A percentile compares a stretch with the other conserved stretches of the same genome.
phyloP scores from a whole-genome alignment of 2,329 filamentous ascomycete species.

The Arthrinium phaeospermum region DNA sequence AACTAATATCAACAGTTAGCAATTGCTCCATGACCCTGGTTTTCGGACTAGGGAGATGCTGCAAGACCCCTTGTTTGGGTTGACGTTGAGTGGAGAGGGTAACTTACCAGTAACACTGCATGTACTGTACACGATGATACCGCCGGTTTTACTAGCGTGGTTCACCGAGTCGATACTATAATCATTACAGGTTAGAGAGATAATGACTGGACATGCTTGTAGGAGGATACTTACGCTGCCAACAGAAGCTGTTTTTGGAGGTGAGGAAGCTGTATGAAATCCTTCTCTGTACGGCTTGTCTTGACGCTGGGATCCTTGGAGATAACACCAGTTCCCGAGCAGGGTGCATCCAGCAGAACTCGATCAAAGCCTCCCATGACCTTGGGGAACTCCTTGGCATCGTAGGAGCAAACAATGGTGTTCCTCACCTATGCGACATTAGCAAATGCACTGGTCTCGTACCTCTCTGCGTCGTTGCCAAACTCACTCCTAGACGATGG shows the following conservation, averaged over 20 bases:
- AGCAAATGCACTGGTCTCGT: constrained; percentile 60
- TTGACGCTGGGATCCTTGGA: constrained; percentile 96
- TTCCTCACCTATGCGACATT: constrained; percentile 57
- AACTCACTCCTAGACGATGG: constrained; percentile 61
- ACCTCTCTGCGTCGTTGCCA: neutral
- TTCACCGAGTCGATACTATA: constrained; percentile 85
- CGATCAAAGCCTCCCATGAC: constrained; percentile 96
- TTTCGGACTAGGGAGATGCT: neutral
- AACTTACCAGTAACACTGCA: constrained; percentile 18
- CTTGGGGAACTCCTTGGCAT: constrained; percentile 90
- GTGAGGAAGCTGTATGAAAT: constrained; percentile 93
- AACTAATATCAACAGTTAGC: constrained; percentile 57
- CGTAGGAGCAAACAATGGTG: constrained; percentile 93
- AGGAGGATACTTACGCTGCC: constrained; percentile 50
- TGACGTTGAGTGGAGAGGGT: neutral
- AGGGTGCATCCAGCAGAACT: constrained; percentile 59
- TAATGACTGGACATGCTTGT: neutral
- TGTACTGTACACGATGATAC: constrained; percentile 80
- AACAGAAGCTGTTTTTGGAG: constrained; percentile 93
- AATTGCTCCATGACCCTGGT: neutral
- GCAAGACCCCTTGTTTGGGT: neutral
- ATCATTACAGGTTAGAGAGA: neutral
- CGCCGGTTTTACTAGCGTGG: constrained; percentile 88
- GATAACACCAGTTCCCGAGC: constrained; percentile 96
- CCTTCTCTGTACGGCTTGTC: constrained; percentile 95